These are phyloP conservation scores for Camellia japonica DNA, from an alignment of 148 eudicot species.

Conservation along the genomic window DNA sequence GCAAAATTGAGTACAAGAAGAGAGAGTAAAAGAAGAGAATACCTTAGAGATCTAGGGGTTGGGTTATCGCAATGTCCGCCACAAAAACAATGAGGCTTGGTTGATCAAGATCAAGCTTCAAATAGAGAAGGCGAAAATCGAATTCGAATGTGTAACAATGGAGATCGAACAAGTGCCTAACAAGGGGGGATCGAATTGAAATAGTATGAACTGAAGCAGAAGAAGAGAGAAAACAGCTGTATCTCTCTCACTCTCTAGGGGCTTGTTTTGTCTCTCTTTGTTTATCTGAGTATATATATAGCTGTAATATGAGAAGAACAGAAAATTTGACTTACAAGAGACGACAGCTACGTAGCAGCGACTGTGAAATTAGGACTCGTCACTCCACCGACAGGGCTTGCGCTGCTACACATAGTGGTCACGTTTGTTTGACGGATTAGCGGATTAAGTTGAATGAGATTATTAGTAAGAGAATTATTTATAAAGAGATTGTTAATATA, in stretches of 20 bases:
- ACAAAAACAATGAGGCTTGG: background rate
- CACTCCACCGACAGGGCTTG: constrained; percentile 1
- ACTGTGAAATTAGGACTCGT: background rate
- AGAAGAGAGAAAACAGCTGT: constrained; percentile 12
- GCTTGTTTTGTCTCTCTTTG: background rate
- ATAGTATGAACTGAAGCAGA: background rate
- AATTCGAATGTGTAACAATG: background rate
- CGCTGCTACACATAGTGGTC: no score
- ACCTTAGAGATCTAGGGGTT: constrained; percentile 11
- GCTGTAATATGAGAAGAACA: constrained; percentile 2
- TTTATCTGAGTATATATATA: background rate
- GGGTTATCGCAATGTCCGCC: background rate
- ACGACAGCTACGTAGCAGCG: constrained; percentile 14
- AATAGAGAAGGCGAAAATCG: background rate
- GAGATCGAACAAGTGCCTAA: background rate
- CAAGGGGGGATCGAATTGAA: background rate
- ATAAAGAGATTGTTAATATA: no score
- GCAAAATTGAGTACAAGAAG: background rate
- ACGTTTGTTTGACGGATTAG: no score
- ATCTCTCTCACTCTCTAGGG: background rate
- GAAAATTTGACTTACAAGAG: background rate
- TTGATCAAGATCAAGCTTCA: background rate
- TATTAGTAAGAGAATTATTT: no score
- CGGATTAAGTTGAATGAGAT: fast-evolving
- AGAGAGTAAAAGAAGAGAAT: background rate